These are phyloP conservation scores for Boletellus sp. DNA, from an alignment of 768 basidiomycete genomes.

Conservation along the genomic window DNA sequence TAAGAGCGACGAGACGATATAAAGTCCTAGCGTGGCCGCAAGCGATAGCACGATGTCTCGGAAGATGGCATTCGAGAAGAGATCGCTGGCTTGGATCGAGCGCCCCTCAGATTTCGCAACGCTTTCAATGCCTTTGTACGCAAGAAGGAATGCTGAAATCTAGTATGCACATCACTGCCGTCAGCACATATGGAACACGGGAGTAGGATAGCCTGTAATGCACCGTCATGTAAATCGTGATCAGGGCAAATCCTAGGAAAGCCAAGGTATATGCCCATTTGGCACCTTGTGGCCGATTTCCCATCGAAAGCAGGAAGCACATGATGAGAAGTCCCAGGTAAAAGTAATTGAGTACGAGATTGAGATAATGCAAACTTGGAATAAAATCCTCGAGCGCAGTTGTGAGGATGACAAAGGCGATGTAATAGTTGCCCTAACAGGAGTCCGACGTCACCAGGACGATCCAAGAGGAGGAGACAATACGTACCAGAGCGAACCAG, in stretches of 20 bases:
- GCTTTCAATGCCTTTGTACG: constrained; percentile 72
- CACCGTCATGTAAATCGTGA: constrained; percentile 97
- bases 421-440: constrained; percentile 80
- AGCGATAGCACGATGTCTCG: constrained; percentile 84
- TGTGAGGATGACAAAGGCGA: constrained; percentile 78
- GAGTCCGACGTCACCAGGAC: background rate
- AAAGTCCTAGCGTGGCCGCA: constrained; percentile 85
- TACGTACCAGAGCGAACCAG: constrained; percentile 77
- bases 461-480: background rate
- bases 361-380: constrained; percentile 64
- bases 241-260: constrained; percentile 81
- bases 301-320: constrained; percentile 85
- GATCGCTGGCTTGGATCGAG: constrained; percentile 47
- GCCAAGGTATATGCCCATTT: constrained; percentile 85
- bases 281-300: constrained; percentile 88
- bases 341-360: constrained; percentile 77
- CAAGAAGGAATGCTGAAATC: constrained; percentile 77
- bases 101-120: constrained; percentile 46
- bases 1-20: constrained; percentile 75
- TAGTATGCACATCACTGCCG: constrained; percentile 25
- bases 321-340: constrained; percentile 85
- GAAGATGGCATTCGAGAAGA: constrained; percentile 80
- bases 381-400: constrained; percentile 65
- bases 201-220: constrained; percentile 18
- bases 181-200: constrained; percentile 4